Conservation (phyloP, 2,329 filamentous ascomycete genomes). For the Paramyrothecium roridum region DNA sequence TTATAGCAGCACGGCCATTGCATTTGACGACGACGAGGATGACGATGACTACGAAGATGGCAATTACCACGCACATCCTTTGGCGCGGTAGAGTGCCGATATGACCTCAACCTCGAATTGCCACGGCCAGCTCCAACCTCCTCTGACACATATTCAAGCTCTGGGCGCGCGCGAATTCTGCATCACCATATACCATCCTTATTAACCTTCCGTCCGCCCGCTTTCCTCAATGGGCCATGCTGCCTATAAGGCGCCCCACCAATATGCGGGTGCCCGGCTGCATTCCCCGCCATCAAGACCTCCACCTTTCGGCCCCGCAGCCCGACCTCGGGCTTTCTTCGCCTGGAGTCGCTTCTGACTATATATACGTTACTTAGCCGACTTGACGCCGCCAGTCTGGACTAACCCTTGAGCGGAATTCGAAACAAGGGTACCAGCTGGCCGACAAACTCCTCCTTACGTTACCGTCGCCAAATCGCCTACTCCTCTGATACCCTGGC, state of each 20-base stretch:
- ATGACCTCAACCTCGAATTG: too few relatives aligned
- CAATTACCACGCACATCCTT: slow-evolving; percentile 22
- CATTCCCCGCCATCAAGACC: slow-evolving; percentile 1
- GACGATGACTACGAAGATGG: slow-evolving; percentile 16
- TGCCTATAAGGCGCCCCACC: neutral
- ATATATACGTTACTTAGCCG: too few relatives aligned
- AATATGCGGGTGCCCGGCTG: neutral
- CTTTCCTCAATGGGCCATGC: neutral
- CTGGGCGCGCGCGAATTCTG: neutral
- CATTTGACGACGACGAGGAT: slow-evolving; percentile 11
- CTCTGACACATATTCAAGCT: neutral
- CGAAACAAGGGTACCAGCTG: too few relatives aligned
- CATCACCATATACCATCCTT: neutral
- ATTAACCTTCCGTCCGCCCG: neutral
- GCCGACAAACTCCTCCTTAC: neutral
- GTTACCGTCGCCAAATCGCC: neutral
- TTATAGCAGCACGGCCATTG: slow-evolving; percentile 19
- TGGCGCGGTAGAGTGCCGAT: neutral
- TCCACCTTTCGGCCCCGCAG: slow-evolving; percentile 10
- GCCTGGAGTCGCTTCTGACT: too few relatives aligned
- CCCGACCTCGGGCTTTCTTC: too few relatives aligned
- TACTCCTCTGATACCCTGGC: too few relatives aligned
- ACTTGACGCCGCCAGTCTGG: too few relatives aligned
- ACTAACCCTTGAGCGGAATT: too few relatives aligned
- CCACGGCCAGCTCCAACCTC: neutral